phyloP scores from a whole-genome alignment of 148 eudicot genomes.

The Spergularia marina region DNA sequence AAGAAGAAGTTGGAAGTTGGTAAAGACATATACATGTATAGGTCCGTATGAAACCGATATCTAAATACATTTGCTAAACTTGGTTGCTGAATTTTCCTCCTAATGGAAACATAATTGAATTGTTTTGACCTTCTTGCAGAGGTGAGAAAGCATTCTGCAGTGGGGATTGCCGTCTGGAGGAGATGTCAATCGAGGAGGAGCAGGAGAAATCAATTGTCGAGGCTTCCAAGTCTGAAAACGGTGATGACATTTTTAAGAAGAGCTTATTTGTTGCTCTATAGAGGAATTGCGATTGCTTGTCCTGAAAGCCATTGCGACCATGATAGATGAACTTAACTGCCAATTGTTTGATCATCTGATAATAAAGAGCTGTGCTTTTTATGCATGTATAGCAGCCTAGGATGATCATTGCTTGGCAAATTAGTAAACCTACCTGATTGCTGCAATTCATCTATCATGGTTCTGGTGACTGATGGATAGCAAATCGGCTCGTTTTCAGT shows the following conservation, averaged over 20 bases:
- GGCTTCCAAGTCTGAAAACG: conserved; percentile 26
- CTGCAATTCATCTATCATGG: conserved; percentile 23
- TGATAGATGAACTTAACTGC: conserved; percentile 44
- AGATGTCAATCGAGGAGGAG: conserved; percentile 67
- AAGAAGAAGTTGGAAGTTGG: conserved; percentile 76
- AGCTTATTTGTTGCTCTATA: conserved; percentile 54
- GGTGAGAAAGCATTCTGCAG: conserved; percentile 98
- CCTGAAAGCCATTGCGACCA: conserved; percentile 36
- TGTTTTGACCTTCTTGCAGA: conserved; percentile 42
- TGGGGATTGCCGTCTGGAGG: conserved; percentile 59
- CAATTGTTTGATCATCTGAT: conserved; percentile 45
- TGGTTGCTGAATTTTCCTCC: neutral
- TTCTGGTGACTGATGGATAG: conserved; percentile 18
- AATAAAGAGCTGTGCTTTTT: conserved; percentile 60
- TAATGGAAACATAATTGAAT: neutral
- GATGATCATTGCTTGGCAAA: conserved; percentile 39
- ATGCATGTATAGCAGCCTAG: conserved; percentile 59
- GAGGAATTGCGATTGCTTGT: conserved; percentile 22
- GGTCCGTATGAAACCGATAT: conserved; percentile 38
- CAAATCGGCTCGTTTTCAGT: conserved; percentile 12
- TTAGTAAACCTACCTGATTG: conserved; percentile 10
- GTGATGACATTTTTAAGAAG: conserved; percentile 46
- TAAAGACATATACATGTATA: conserved; percentile 87
- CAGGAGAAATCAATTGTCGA: conserved; percentile 40
- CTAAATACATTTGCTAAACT: neutral